These are phyloP conservation scores for Rickenella mellea DNA, from an alignment of 768 basidiomycete species.

Conservation along the genomic window DNA sequence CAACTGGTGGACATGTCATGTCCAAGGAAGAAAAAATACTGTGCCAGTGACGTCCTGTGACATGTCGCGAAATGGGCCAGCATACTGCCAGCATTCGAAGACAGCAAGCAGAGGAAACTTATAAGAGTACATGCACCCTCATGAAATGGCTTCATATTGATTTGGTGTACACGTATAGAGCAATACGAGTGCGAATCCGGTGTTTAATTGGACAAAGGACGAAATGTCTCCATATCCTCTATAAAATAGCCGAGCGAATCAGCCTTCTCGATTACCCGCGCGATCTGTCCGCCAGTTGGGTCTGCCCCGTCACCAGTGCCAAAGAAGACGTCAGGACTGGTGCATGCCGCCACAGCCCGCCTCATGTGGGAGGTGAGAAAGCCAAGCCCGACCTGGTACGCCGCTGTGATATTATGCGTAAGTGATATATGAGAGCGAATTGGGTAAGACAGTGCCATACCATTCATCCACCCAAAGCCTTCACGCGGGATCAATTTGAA, in stretches of 20 bases:
- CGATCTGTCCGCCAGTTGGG: slow-evolving; percentile 23
- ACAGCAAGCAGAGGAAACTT: too few relatives aligned
- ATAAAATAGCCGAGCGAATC: slow-evolving; percentile 51
- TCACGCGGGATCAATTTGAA: slow-evolving; percentile 97
- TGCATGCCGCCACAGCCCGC: slow-evolving; percentile 90
- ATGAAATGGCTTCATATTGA: too few relatives aligned
- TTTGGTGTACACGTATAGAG: too few relatives aligned
- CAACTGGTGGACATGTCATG: too few relatives aligned
- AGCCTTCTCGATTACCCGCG: slow-evolving; percentile 28
- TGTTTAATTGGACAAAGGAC: too few relatives aligned
- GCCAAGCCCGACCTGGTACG: slow-evolving; percentile 93
- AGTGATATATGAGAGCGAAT: neutral
- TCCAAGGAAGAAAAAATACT: too few relatives aligned
- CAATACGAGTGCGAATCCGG: too few relatives aligned
- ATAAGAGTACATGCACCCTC: too few relatives aligned
- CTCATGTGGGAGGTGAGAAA: slow-evolving; percentile 92
- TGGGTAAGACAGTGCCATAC: slow-evolving; percentile 30
- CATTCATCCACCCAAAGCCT: slow-evolving; percentile 98
- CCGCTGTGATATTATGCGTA: slow-evolving; percentile 39
- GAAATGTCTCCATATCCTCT: slow-evolving; percentile 61
- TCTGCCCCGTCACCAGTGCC: slow-evolving; percentile 31
- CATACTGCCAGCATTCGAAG: too few relatives aligned
- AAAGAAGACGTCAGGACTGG: slow-evolving; percentile 87
- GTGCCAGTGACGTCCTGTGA: too few relatives aligned
- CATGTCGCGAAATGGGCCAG: too few relatives aligned